Evolutionary conservation across 257 asterid genomes (phyloP), one percentile per base, ranked within the genome.

Genomic region (Mentha longifolia): DNA sequence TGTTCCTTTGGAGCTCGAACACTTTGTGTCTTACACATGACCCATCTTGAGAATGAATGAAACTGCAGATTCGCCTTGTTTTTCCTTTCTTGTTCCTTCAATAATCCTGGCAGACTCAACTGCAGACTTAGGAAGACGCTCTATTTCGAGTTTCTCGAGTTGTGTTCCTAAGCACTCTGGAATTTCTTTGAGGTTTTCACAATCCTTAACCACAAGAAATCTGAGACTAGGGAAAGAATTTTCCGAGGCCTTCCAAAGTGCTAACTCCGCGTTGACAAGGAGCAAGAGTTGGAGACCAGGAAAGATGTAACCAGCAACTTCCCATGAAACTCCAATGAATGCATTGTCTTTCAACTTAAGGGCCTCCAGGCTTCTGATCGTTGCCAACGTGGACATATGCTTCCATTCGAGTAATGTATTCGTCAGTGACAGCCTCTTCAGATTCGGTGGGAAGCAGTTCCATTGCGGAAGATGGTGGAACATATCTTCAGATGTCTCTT

Each of bases 271-370:
- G 50, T 61, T 37, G 3, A 1, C 31, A 0, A 61, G 17, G 67
- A 37, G 51, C 67, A 61, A 39, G 67, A 37, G 11, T 4, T 61
- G 50, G 51, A 61, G 67, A 9, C 1, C 11, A 17, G 33, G 67
- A 0, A 61, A 61, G 50, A 0, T 0, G 11, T 61, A 28, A 6
- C 4, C 41, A 12, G 9, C 3, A 4, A 3, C 66, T 0, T 37
- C 11, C 67, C 67, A 61, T 2, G 16, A 4, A 10, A 16, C n/a
- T 16, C 67, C 67, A 19, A 39, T n/a, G 10, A 37, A 61, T 33
- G 65, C 65, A 60, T 33, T 35, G 14, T 60, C 30, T 35, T 28
- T 60, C 65, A 60, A 10, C 49, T 35, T 61, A 28, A 61, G 66
- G 66, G 16, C 49, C 49, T 16, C 30, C 14, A 60, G 30, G n/a